These are phyloP conservation scores for Mucor saturninus DNA, from an alignment of 371 early-diverging fungal genomes.

Conservation along the genomic window DNA sequence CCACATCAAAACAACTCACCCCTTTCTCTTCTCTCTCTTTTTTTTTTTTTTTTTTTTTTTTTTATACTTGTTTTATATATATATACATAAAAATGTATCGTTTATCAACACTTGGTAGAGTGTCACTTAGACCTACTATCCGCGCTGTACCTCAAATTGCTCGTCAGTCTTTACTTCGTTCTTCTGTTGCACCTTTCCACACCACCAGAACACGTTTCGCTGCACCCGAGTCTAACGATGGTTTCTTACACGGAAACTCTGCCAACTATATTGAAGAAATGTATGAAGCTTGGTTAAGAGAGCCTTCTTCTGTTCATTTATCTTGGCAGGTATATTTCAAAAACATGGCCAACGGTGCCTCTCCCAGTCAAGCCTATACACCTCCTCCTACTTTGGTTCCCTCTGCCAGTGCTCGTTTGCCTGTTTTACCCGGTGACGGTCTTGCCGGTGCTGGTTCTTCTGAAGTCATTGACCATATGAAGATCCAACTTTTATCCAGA, in stretches of 20 bases:
- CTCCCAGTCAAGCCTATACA: slow-evolving; percentile 78
- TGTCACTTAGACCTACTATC: slow-evolving; percentile 23
- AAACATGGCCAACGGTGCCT: slow-evolving; percentile 79
- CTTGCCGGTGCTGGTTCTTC: slow-evolving; percentile 42
- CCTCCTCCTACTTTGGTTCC: slow-evolving; percentile 84
- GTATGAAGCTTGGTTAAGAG: slow-evolving; percentile 91
- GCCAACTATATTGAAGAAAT: slow-evolving; percentile 94
- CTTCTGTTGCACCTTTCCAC: slow-evolving; percentile 33
- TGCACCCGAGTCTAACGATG: slow-evolving; percentile 36
- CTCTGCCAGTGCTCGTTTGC: slow-evolving; percentile 69
- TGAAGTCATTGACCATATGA: slow-evolving; percentile 94
- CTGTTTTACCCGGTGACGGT: slow-evolving; percentile 57
- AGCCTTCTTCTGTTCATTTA: slow-evolving; percentile 92
- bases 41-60: slow-evolving; percentile 12
- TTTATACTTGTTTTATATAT: neutral
- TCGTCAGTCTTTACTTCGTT: slow-evolving; percentile 22
- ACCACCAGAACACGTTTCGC: slow-evolving; percentile 33
- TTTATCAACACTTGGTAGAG: slow-evolving; percentile 32
- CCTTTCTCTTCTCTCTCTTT: slow-evolving; percentile 2
- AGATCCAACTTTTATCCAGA: slow-evolving; percentile 95
- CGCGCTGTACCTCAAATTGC: slow-evolving; percentile 13
- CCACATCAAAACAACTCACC: slow-evolving; percentile 16
- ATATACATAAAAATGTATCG: slow-evolving; percentile 33
- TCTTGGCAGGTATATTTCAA: slow-evolving; percentile 97
- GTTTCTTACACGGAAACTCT: slow-evolving; percentile 71